Evolutionary conservation across 2,329 filamentous ascomycete species (phyloP).

Genomic region (Aureobasidium sp.): DNA sequence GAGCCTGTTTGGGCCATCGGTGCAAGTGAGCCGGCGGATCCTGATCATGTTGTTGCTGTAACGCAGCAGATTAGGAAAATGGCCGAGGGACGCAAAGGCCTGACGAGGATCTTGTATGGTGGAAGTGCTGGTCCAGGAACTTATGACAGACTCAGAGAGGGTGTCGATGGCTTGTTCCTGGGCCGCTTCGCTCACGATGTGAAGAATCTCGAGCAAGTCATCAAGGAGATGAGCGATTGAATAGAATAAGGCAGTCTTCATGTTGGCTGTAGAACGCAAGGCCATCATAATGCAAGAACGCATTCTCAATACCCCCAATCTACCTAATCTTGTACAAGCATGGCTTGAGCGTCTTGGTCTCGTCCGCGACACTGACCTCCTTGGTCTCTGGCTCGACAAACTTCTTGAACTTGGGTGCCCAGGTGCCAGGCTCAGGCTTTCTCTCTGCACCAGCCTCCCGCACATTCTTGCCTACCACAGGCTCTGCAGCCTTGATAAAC

Average conservation of each 20-base stretch:
- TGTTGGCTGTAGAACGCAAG: not conserved
- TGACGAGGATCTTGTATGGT: slow-evolving; percentile 80
- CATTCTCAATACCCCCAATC: not conserved
- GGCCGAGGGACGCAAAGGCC: slow-evolving; percentile 57
- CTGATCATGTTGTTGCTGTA: slow-evolving; percentile 77
- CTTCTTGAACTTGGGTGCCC: slow-evolving; percentile 54
- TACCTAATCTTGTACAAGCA: slow-evolving; percentile 95
- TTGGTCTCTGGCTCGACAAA: slow-evolving; percentile 67
- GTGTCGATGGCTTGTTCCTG: slow-evolving; percentile 83
- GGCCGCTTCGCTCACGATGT: slow-evolving; percentile 86
- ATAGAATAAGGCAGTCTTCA: not conserved
- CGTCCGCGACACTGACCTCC: slow-evolving; percentile 63
- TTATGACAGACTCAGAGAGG: slow-evolving; percentile 71
- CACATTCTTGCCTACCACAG: slow-evolving; percentile 79
- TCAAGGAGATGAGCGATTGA: slow-evolving; percentile 70
- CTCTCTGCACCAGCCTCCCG: slow-evolving; percentile 42
- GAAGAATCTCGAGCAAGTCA: slow-evolving; percentile 74
- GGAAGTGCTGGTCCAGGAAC: slow-evolving; percentile 85
- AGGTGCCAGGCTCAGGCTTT: slow-evolving; percentile 37
- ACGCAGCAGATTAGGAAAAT: slow-evolving; percentile 69
- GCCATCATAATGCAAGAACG: not conserved
- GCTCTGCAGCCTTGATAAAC: slow-evolving; percentile 85
- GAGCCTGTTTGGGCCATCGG: slow-evolving; percentile 94
- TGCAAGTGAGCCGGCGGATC: slow-evolving; percentile 73
- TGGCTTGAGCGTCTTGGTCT: slow-evolving; percentile 84